Evolutionary conservation across 306 rosid genomes (phyloP), one percentile per base, ranked within the genome.

Genomic region (Sesbania bispinosa): DNA sequence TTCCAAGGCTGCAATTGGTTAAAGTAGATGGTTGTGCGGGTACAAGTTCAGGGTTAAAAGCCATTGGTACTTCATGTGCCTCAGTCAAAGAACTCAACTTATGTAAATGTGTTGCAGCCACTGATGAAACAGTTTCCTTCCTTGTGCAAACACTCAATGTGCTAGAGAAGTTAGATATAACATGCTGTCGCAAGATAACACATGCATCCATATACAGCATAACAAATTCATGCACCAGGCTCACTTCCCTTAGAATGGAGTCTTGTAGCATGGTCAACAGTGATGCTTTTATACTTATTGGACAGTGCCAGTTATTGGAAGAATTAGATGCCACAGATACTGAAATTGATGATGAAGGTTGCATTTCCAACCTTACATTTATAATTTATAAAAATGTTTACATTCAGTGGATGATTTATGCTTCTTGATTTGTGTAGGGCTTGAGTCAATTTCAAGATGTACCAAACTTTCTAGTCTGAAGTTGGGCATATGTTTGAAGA

Each of bases 311-410:
- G 36, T 67, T 74, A 52, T 79, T 90, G 85, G 83, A 85, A 84
- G 88, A 90, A 63, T 64, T 90, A 47, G 87, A 90, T 75, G 83
- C 84, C 69, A 88, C 91, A 1, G 93, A 90, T 30, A 88, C 83
- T 43, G 83, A 88, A 45, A 79, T 88, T 6, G 84, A 84, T 16
- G 67, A 88, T 65, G 84, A 84, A 87, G 96, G 96, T 87, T 68
- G 21, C 14, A 18, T 30, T 45, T 35, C 21, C 38, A 62, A 57
- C 67, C 68, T 32, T 23, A 4, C n/a, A 35, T 47, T 60, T 58
- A 52, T 50, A 27, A 42, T n/a, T 48, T 60, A 7, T 2, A 9
- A 52, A 23, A 14, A 43, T 18, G 52, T 64, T 50, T 79, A 36
- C 54, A 30, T 30, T 32, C 38, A 11, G 52, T 58, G 33, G 50